phyloP scores from a whole-genome alignment of 208 protist genomes.

The Borovskyia barvae region DNA sequence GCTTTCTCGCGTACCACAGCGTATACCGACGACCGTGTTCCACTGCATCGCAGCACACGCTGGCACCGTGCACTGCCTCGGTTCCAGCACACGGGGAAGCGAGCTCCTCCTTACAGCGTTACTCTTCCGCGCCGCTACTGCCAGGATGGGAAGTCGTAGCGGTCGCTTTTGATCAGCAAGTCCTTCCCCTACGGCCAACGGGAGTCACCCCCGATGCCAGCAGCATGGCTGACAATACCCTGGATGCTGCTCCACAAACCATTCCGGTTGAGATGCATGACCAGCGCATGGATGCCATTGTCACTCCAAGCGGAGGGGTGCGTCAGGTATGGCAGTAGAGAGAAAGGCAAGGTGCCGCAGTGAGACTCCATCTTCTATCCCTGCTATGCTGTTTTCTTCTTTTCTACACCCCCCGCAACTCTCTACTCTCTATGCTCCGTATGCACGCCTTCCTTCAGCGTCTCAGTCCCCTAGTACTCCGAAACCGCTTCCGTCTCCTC shows the following conservation, averaged over 20 bases:
- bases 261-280: conserved; percentile 19
- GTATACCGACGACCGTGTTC: background rate
- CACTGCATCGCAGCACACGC: background rate
- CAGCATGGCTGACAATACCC: too few species aligned
- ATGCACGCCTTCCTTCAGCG: too few species aligned
- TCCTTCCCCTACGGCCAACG: background rate
- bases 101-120: too few species aligned
- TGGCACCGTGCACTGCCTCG: too few species aligned
- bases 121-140: background rate
- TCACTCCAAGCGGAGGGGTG: conserved; percentile 13
- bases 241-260: background rate
- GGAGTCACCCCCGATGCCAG: too few species aligned
- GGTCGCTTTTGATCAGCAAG: conserved; percentile 22
- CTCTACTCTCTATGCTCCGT: too few species aligned
- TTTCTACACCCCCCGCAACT: too few species aligned
- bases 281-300: conserved; percentile 12
- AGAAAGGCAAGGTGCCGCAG: background rate
- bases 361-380: too few species aligned
- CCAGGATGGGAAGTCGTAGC: conserved; percentile 19
- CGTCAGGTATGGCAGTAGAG: conserved; percentile 4
- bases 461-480: too few species aligned
- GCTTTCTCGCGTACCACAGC: conserved; percentile 54
- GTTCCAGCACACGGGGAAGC: too few species aligned
- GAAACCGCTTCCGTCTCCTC: too few species aligned
- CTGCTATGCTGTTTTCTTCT: too few species aligned